Base-by-base conservation (phyloP, 495 filamentous ascomycete genomes). In the Corynascus novoguineensis region DNA sequence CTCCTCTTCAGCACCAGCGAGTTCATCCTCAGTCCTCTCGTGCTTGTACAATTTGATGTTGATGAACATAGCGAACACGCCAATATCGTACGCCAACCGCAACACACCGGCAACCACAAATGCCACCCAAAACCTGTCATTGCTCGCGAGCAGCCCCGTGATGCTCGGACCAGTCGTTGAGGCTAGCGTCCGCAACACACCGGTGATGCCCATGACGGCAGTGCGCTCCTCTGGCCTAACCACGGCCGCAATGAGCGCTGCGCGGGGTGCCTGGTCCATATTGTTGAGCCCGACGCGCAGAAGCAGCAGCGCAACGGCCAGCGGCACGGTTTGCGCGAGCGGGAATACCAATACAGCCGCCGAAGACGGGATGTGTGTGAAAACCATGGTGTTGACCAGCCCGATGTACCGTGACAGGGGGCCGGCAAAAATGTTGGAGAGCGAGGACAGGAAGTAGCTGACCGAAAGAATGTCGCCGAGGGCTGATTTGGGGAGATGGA, bases 201-300 rank as follows among this genome's bases (percentile, higher is more conserved):
- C 84, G 5, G 88, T 81, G 1, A 85, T 74, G 4, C 86, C 86
- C 86, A 91, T 85, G 29, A 91, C 86, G 0, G 88, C 88, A 0
- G 90, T 96, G 6, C 90, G 78, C 67, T 93, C 90, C 53, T 82
- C 81, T 0, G 86, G 82, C 27, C 83, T 77, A 5, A 93, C 80
- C 0, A 86, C 84, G 0, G 85, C 81, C 1, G 90, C 85, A 11
- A 95, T 79, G 68, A 95, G 90, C 0, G 90, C 90, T 2, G 87
- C 81, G 1, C 90, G 83, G 0, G 90, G 90, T 0, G 86, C 88
- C 61, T 87, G 83, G 65, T 95, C 90, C 90, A 95, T 95, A 44
- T 71, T 69, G 61, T 77, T 76, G 8, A 77, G 59, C 9, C 71
- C 64, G 0, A 86, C 78, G 34, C 90, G 82, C 15, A 90, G 66